phyloP scores from a whole-genome alignment of 805 yeast species.

The Metschnikowia borealis region DNA sequence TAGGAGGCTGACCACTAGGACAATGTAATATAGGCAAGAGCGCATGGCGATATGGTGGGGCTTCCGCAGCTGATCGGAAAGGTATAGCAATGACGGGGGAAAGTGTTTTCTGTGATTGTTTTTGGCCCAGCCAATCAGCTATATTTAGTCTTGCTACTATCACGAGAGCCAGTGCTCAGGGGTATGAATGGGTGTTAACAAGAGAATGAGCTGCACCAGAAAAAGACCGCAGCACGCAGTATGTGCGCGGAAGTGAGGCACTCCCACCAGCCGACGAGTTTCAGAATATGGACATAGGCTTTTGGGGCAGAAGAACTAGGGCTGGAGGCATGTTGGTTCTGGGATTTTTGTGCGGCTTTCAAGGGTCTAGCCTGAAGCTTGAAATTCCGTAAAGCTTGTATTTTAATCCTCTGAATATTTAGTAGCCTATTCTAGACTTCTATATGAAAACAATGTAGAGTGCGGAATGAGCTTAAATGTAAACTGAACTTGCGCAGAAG shows the following conservation, averaged over 20 bases:
- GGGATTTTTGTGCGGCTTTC: too few relatives aligned
- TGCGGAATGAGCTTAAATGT: too few relatives aligned
- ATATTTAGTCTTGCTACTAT: neutral
- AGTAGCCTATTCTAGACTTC: too few relatives aligned
- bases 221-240: slow-evolving; percentile 4
- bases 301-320: neutral
- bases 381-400: too few relatives aligned
- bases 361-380: too few relatives aligned
- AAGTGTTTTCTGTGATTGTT: neutral
- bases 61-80: neutral
- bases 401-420: too few relatives aligned
- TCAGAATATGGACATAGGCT: neutral
- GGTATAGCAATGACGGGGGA: neutral
- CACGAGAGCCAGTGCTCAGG: neutral
- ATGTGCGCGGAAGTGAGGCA: neutral
- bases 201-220: neutral
- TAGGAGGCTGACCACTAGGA: slow-evolving; percentile 11
- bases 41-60: neutral
- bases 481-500: too few relatives aligned
- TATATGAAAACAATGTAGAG: too few relatives aligned
- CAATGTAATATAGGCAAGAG: neutral
- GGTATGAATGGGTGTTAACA: neutral
- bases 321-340: too few relatives aligned
- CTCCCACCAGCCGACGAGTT: too few relatives aligned
- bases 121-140: neutral